These are phyloP conservation scores for Pseudophaeomoniella oleicola DNA, from an alignment of 2,329 filamentous ascomycete genomes.

Conservation along the genomic window DNA sequence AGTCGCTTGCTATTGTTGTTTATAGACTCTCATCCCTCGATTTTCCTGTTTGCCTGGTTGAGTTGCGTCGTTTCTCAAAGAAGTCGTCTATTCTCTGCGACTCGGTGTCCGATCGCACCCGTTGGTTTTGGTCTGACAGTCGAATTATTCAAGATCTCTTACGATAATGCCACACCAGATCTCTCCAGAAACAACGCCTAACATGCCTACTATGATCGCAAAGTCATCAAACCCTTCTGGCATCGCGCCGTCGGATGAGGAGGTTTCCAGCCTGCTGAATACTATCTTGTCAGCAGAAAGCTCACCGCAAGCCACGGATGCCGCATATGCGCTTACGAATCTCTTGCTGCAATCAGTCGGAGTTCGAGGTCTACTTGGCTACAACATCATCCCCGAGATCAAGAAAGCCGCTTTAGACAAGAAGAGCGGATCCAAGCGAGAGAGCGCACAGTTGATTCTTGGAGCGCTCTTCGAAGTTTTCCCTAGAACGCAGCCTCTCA, in stretches of 20 bases:
- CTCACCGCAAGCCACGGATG: slow-evolving; percentile 55
- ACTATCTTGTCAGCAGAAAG: slow-evolving; percentile 56
- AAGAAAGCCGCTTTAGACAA: slow-evolving; percentile 79
- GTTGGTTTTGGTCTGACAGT: too few species aligned
- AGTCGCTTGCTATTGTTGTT: too few species aligned
- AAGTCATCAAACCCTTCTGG: slow-evolving; percentile 25
- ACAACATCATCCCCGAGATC: slow-evolving; percentile 48
- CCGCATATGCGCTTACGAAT: slow-evolving; percentile 49
- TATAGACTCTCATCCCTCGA: too few species aligned
- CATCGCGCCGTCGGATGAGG: slow-evolving; percentile 47
- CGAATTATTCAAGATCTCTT: too few species aligned
- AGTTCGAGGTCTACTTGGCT: slow-evolving; percentile 45
- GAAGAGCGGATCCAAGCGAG: slow-evolving; percentile 73
- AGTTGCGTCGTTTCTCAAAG: too few species aligned
- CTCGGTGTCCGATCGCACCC: too few species aligned
- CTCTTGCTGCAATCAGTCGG: slow-evolving; percentile 51
- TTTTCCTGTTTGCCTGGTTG: too few species aligned
- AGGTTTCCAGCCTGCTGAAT: slow-evolving; percentile 49
- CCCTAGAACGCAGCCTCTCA: slow-evolving; percentile 59
- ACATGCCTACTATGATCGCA: slow-evolving; percentile 31
- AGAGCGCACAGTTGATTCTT: slow-evolving; percentile 88
- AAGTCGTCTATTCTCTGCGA: too few species aligned
- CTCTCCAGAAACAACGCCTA: slow-evolving; percentile 23
- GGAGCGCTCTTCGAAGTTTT: slow-evolving; percentile 89
- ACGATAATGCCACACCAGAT: slow-evolving; percentile 33